Evolutionary conservation across 805 yeast species (phyloP).

Genomic region (Ogataea trehalophila): DNA sequence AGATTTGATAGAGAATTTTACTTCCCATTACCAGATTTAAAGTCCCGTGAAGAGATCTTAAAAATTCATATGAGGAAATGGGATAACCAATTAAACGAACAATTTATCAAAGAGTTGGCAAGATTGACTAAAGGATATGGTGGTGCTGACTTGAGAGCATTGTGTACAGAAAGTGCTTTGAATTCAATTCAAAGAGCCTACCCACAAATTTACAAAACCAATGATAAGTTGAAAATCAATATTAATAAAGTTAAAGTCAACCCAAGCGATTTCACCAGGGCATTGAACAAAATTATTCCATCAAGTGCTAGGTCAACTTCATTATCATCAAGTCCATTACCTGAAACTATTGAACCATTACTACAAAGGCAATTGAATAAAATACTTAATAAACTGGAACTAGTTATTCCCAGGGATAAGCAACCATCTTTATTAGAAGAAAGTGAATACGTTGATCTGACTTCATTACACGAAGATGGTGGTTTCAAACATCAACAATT

Average conservation of each 20-base stretch:
- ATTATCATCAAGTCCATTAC: conserved; percentile 66
- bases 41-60: conserved; percentile 74
- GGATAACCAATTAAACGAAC: conserved; percentile 63
- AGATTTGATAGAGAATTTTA: conserved; percentile 95
- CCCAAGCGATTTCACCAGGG: conserved; percentile 80
- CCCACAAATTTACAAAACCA: conserved; percentile 84
- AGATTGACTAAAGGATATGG: conserved; percentile 91
- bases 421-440: conserved; percentile 60
- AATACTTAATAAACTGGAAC: conserved; percentile 45
- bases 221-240: conserved; percentile 68
- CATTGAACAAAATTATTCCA: conserved; percentile 83
- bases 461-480: conserved; percentile 42
- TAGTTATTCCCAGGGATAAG: conserved; percentile 56
- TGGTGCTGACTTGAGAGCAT: conserved; percentile 92
- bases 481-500: conserved; percentile 69
- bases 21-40: conserved; percentile 84
- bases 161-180: conserved; percentile 94
- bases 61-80: conserved; percentile 85
- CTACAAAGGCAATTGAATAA: conserved; percentile 45
- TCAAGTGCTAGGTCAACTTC: conserved; percentile 86
- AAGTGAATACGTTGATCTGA: conserved; percentile 57
- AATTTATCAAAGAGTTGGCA: conserved; percentile 64
- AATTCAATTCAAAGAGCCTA: conserved; percentile 85
- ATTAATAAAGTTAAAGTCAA: conserved; percentile 66
- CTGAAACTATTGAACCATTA: conserved; percentile 64